Evolutionary conservation across 1,284 basidiomycete species (phyloP).

Genomic region (Ceratobasidium sp.): DNA sequence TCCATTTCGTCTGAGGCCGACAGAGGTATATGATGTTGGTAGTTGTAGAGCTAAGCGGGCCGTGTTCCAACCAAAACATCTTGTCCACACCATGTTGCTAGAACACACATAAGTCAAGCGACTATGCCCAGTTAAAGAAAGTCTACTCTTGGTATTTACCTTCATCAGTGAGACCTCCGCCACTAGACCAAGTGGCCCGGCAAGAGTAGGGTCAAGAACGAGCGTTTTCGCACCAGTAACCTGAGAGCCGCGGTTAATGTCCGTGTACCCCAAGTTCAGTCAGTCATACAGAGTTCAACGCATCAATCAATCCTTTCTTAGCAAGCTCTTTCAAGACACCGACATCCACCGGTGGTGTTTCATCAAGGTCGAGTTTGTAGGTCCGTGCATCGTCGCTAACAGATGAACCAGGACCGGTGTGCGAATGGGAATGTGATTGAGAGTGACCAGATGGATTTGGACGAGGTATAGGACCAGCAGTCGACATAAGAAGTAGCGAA

Average conservation of each 20-base stretch:
- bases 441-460: constrained; percentile 16
- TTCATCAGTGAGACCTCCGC: constrained; percentile 93
- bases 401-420: constrained; percentile 41
- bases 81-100: constrained; percentile 99
- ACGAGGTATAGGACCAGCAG: constrained; percentile 16
- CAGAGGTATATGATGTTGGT: constrained; percentile 95
- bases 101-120: constrained; percentile 7
- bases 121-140: neutral
- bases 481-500: constrained; percentile 10
- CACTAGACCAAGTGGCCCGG: constrained; percentile 92
- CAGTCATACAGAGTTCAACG: constrained; percentile 77
- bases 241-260: constrained; percentile 56
- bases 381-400: constrained; percentile 40
- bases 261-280: constrained; percentile 34
- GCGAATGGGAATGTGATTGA: constrained; percentile 21
- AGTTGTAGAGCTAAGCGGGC: constrained; percentile 83
- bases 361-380: constrained; percentile 40
- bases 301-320: constrained; percentile 78
- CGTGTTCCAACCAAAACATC: constrained; percentile 98
- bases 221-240: constrained; percentile 96
- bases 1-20: constrained; percentile 84
- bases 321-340: constrained; percentile 79
- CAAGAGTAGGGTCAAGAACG: constrained; percentile 86
- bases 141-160: constrained; percentile 59
- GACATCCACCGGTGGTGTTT: constrained; percentile 64